Evolutionary conservation across 352 stramenopile genomes (phyloP).

Genomic region (Proteromonas lacertae): DNA sequence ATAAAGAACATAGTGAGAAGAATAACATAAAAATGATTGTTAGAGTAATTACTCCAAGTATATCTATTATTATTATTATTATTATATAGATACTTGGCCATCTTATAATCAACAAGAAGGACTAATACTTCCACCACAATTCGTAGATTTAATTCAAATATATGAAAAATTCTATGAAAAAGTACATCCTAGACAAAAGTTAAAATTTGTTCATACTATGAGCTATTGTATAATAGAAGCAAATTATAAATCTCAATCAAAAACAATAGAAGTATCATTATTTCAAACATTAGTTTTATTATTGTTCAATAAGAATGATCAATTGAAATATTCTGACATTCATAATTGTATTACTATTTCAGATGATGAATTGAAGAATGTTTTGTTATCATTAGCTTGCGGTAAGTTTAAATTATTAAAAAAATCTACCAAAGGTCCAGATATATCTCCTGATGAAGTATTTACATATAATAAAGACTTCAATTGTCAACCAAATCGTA

Average conservation of each 20-base stretch:
- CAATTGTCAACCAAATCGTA: conserved; percentile 33
- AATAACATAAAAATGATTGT: too few relatives aligned
- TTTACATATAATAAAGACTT: conserved; percentile 78
- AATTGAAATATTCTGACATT: too few relatives aligned
- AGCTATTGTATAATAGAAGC: conserved; percentile 44
- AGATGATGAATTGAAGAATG: conserved; percentile 73
- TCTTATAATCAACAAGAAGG: too few relatives aligned
- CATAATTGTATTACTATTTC: too few relatives aligned
- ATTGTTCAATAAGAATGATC: too few relatives aligned
- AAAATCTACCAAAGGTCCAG: conserved; percentile 1
- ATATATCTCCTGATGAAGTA: conserved; percentile 23
- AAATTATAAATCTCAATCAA: conserved; percentile 26
- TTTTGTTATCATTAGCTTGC: conserved; percentile 87
- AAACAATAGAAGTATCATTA: conserved; percentile 41
- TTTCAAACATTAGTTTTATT: conserved; percentile 47
- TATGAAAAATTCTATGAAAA: conserved; percentile 48
- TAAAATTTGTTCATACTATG: conserved; percentile 54
- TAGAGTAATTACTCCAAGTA: too few relatives aligned
- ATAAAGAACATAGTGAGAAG: too few relatives aligned
- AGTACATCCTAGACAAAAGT: conserved; percentile 33
- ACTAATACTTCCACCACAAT: conserved; percentile 8
- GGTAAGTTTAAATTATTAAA: conserved; percentile 89
- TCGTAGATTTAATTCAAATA: conserved; percentile 28
- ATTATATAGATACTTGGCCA: too few relatives aligned
- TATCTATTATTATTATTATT: too few relatives aligned